Evolutionary conservation across 257 asterid genomes (phyloP).

Genomic region (Solanum bukasovii): DNA sequence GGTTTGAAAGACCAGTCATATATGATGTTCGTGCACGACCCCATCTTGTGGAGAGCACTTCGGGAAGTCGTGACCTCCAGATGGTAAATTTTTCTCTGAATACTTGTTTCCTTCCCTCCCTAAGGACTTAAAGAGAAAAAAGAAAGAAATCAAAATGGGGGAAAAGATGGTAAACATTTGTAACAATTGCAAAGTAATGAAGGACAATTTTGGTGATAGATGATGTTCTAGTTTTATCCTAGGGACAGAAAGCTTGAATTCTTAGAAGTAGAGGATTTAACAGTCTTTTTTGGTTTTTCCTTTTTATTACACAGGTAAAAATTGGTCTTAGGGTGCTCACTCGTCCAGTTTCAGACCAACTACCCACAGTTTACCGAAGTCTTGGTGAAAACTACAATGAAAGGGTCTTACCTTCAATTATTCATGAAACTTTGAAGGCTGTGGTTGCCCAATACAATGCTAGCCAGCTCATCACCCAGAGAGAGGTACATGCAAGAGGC

Average conservation of each 20-base stretch:
- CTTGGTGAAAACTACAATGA: conserved; percentile 87
- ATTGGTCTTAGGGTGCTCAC: conserved; percentile 91
- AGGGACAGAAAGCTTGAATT: background rate
- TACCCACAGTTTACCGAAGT: conserved; percentile 75
- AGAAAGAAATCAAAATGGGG: background rate
- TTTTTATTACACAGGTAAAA: conserved; percentile 46
- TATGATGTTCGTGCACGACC: conserved; percentile 78
- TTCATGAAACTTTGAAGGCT: conserved; percentile 83
- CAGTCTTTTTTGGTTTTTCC: background rate
- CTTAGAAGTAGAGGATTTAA: background rate
- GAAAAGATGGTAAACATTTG: background rate
- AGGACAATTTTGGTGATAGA: background rate
- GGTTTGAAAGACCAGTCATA: conserved; percentile 85
- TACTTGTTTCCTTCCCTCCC: background rate
- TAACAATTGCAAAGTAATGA: background rate
- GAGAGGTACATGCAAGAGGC: conserved; percentile 50
- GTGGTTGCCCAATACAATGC: conserved; percentile 95
- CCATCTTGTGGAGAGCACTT: conserved; percentile 80
- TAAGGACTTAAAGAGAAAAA: background rate
- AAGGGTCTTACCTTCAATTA: conserved; percentile 80
- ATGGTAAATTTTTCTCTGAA: conserved; percentile 34
- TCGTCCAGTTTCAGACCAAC: conserved; percentile 74
- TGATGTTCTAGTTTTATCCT: background rate
- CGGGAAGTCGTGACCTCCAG: conserved; percentile 96
- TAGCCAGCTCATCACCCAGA: conserved; percentile 91